Conservation (phyloP, 2,329 filamentous ascomycete genomes). For the Fusarium fracticaudum region DNA sequence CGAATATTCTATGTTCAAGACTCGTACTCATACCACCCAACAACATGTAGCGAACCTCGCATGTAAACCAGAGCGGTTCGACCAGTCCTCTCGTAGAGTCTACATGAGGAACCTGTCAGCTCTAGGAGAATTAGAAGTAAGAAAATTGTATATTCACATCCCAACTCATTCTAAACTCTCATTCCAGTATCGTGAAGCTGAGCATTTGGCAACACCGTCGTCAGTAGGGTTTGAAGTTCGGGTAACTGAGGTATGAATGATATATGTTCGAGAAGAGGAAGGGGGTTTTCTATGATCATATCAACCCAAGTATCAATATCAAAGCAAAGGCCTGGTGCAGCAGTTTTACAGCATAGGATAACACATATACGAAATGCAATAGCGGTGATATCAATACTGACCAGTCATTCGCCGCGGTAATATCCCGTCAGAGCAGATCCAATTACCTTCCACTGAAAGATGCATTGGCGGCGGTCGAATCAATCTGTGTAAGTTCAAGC, state of each 20-base stretch:
- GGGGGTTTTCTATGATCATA: neutral
- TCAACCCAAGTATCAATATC: neutral
- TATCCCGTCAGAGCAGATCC: neutral
- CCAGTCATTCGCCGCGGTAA: too few species aligned
- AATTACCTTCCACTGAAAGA: neutral
- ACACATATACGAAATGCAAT: slow-evolving; percentile 4
- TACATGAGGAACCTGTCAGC: neutral
- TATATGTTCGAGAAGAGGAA: neutral
- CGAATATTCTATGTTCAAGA: neutral
- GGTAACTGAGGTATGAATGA: neutral
- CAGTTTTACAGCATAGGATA: neutral
- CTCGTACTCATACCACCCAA: neutral
- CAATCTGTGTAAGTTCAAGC: neutral
- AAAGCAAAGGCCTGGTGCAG: neutral
- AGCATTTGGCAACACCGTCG: neutral
- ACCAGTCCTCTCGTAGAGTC: neutral
- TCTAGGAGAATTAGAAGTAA: neutral
- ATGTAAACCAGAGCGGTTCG: neutral
- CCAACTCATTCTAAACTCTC: neutral
- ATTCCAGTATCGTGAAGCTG: neutral
- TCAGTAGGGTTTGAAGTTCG: neutral
- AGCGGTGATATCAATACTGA: neutral
- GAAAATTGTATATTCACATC: neutral
- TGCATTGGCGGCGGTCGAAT: neutral
- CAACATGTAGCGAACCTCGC: neutral